phyloP scores from a whole-genome alignment of 805 yeast genomes.

The Metschnikowia kunwiensis region DNA sequence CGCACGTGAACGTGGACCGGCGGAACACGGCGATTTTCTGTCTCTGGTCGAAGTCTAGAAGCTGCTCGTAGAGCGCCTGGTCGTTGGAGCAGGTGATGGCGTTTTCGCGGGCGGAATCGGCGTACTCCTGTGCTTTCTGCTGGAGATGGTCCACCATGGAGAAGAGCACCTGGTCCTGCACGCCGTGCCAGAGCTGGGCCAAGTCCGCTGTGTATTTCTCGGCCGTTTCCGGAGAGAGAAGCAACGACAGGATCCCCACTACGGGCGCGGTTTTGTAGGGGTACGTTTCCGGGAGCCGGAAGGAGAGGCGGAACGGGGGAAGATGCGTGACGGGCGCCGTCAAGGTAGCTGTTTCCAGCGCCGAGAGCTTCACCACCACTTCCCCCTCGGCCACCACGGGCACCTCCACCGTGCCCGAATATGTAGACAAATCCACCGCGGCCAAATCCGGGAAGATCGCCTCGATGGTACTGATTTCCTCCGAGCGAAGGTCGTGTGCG shows the following conservation, averaged over 20 bases:
- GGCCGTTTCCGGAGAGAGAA: conserved; percentile 27
- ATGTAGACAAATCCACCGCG: conserved; percentile 7
- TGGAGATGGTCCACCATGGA: conserved; percentile 38
- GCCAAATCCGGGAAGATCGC: conserved; percentile 41
- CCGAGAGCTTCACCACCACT: conserved; percentile 12
- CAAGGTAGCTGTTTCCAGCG: neutral
- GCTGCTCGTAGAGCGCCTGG: conserved; percentile 11
- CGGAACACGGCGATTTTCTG: conserved; percentile 27
- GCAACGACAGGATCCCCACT: conserved; percentile 24
- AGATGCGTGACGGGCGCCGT: conserved; percentile 21
- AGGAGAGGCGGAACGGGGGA: conserved; percentile 29
- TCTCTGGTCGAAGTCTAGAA: conserved; percentile 23
- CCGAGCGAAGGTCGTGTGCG: conserved; percentile 21
- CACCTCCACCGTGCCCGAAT: conserved; percentile 26
- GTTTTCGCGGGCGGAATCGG: conserved; percentile 4
- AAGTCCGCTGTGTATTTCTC: conserved; percentile 19
- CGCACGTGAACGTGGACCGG: conserved; percentile 44
- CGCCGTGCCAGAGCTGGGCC: conserved; percentile 31
- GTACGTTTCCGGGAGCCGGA: conserved; percentile 32
- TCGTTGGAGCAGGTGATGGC: conserved; percentile 10
- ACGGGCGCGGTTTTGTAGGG: conserved; percentile 31
- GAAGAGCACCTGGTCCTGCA: conserved; percentile 40
- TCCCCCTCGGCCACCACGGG: conserved; percentile 23
- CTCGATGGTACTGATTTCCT: conserved; percentile 40
- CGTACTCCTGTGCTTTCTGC: conserved; percentile 8